Evolutionary conservation across 352 stramenopile genomes (phyloP).

Genomic region (Aphanomyces invadans): DNA sequence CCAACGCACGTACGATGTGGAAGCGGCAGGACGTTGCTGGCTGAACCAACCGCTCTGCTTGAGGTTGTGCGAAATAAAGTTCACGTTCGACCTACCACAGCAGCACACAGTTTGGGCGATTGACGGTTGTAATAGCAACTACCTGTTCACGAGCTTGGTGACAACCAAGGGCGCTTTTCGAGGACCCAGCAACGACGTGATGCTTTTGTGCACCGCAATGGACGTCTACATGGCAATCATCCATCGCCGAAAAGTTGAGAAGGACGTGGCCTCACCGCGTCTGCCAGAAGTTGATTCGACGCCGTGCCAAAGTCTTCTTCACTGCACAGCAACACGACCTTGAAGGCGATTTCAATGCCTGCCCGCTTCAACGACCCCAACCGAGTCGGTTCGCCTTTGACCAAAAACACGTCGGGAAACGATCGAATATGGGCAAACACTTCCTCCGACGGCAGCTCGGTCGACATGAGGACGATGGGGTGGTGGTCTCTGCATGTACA

Average conservation of each 20-base stretch:
- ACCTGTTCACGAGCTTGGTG: slow-evolving; percentile 63
- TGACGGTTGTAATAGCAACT: background rate
- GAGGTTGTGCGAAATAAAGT: slow-evolving; percentile 74
- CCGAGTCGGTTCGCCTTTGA: slow-evolving; percentile 54
- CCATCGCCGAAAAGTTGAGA: background rate
- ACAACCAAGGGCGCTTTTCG: slow-evolving; percentile 54
- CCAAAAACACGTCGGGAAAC: slow-evolving; percentile 64
- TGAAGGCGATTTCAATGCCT: slow-evolving; percentile 47
- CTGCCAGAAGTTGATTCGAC: slow-evolving; percentile 55
- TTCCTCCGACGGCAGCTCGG: slow-evolving; percentile 46
- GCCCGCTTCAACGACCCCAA: slow-evolving; percentile 44
- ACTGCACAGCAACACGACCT: slow-evolving; percentile 62
- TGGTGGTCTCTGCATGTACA: slow-evolving; percentile 45
- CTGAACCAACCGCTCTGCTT: slow-evolving; percentile 56
- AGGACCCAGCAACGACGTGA: slow-evolving; percentile 52
- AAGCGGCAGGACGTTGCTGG: background rate
- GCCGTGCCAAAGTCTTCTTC: slow-evolving; percentile 41
- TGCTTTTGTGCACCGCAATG: slow-evolving; percentile 76
- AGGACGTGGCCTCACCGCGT: slow-evolving; percentile 39
- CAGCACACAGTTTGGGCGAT: background rate
- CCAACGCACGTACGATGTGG: background rate
- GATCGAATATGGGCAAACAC: slow-evolving; percentile 54
- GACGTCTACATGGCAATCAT: slow-evolving; percentile 33
- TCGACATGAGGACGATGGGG: slow-evolving; percentile 55
- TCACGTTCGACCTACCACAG: slow-evolving; percentile 51